Conservation (phyloP, 2,329 filamentous ascomycete species). For the Alternaria arbusti region DNA sequence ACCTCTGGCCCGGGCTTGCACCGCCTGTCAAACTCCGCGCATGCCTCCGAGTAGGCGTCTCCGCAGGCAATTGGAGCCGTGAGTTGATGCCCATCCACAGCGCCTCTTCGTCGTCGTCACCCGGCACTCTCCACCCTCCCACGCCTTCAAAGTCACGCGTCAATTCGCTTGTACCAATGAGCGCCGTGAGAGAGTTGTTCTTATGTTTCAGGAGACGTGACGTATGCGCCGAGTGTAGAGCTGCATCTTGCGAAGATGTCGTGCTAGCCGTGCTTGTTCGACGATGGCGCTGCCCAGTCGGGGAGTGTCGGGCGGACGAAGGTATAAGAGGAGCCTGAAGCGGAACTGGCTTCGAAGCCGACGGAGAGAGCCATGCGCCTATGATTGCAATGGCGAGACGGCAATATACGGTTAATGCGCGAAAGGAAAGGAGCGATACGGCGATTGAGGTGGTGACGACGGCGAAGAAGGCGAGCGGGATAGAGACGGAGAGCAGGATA, state of each 20-base stretch:
- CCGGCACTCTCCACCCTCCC: slow-evolving; percentile 49
- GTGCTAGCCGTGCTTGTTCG: slow-evolving; percentile 33
- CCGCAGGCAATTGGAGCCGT: slow-evolving; percentile 48
- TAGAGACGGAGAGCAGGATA: slow-evolving; percentile 46
- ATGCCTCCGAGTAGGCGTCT: slow-evolving; percentile 37
- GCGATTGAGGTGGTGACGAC: slow-evolving; percentile 49
- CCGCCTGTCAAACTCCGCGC: slow-evolving; percentile 42
- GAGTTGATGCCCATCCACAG: slow-evolving; percentile 54
- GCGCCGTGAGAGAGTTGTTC: slow-evolving; percentile 42
- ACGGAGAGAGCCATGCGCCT: slow-evolving; percentile 44
- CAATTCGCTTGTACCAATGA: slow-evolving; percentile 41
- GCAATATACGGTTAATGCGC: slow-evolving; percentile 51
- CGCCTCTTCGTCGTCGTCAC: slow-evolving; percentile 51
- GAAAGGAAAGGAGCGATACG: slow-evolving; percentile 47
- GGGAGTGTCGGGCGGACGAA: slow-evolving; percentile 28
- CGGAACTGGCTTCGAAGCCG: slow-evolving; percentile 21
- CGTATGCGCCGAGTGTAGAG: slow-evolving; percentile 16
- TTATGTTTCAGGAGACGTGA: slow-evolving; percentile 32
- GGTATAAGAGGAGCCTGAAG: slow-evolving; percentile 14
- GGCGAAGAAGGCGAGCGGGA: slow-evolving; percentile 50
- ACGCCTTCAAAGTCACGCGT: slow-evolving; percentile 54
- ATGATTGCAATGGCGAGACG: slow-evolving; percentile 51
- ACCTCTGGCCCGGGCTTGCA: slow-evolving; percentile 33
- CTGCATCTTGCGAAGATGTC: slow-evolving; percentile 26
- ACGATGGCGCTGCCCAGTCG: slow-evolving; percentile 31